These are phyloP conservation scores for Malus orientalis DNA, from an alignment of 306 rosid species.

Conservation along the genomic window DNA sequence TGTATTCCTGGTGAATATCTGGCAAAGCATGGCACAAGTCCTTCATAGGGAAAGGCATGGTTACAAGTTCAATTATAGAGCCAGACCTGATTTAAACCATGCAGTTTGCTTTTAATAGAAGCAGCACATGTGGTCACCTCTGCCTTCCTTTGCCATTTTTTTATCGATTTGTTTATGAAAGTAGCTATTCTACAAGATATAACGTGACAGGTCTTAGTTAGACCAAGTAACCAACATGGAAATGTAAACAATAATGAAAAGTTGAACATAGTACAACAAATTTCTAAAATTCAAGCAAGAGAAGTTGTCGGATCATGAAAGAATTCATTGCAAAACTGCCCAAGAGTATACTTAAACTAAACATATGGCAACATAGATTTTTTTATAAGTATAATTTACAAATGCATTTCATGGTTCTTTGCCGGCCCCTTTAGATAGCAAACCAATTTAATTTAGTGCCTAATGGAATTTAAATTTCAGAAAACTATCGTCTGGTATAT, in stretches of 20 bases:
- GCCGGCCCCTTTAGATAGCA: neutral
- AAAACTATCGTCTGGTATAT: too few relatives aligned
- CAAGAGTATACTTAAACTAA: too few relatives aligned
- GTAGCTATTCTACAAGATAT: too few relatives aligned
- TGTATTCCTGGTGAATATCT: too few relatives aligned
- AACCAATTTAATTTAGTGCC: too few relatives aligned
- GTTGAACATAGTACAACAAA: neutral
- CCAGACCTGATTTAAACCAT: too few relatives aligned
- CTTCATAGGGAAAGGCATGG: too few relatives aligned
- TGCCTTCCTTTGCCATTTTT: conserved; percentile 77
- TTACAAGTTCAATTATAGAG: too few relatives aligned
- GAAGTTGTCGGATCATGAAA: neutral
- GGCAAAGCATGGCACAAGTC: too few relatives aligned
- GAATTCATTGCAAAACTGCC: neutral
- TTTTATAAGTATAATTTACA: neutral
- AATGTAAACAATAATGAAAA: neutral
- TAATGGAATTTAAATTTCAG: too few relatives aligned
- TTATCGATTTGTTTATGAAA: conserved; percentile 47
- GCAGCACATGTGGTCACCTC: neutral
- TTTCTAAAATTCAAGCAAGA: neutral
- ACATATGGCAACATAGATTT: neutral
- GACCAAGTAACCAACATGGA: neutral
- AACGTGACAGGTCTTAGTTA: too few relatives aligned
- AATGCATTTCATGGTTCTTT: neutral
- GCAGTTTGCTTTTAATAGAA: too few relatives aligned